Conservation (phyloP, 148 eudicot genomes). For the Camellia granthamiana region DNA sequence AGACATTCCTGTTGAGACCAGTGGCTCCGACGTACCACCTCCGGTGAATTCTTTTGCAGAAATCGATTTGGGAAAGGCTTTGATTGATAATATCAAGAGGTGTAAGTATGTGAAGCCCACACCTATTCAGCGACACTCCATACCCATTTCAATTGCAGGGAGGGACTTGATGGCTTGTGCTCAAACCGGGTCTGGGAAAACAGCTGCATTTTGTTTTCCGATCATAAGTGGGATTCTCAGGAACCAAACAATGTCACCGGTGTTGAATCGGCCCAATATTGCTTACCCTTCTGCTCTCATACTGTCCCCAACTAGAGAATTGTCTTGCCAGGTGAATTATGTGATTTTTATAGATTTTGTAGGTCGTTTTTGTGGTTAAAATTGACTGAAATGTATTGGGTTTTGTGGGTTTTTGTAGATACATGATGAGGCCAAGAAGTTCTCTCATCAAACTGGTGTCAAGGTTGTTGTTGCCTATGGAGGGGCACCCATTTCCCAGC, state of each 20-base stretch:
- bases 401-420: slow-evolving; percentile 37
- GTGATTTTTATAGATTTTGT: slow-evolving; percentile 4
- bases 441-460: slow-evolving; percentile 70
- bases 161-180: slow-evolving; percentile 93
- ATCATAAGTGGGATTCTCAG: slow-evolving; percentile 57
- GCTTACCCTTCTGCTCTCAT: slow-evolving; percentile 65
- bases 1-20: slow-evolving; percentile 56
- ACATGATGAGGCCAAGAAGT: slow-evolving; percentile 77
- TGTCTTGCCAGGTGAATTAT: slow-evolving; percentile 63
- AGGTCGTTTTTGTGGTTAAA: slow-evolving; percentile 10
- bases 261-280: slow-evolving; percentile 8
- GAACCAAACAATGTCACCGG: not conserved
- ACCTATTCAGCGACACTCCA: slow-evolving; percentile 69
- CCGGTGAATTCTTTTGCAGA: slow-evolving; percentile 45
- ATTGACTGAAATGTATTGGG: not conserved
- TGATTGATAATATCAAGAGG: slow-evolving; percentile 60
- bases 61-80: slow-evolving; percentile 46
- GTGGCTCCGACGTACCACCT: slow-evolving; percentile 51
- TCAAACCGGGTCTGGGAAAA: slow-evolving; percentile 84
- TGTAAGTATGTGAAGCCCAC: slow-evolving; percentile 78
- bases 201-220: slow-evolving; percentile 88
- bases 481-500: slow-evolving; percentile 68
- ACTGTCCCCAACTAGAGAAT: slow-evolving; percentile 76
- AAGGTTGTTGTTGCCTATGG: slow-evolving; percentile 85
- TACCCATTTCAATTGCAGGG: slow-evolving; percentile 64